A percentile compares a stretch with the other conserved stretches of the same genome.
These are phyloP conservation scores for Ceratocystis diversiconidia DNA, from an alignment of 2,329 filamentous ascomycete genomes.

Conservation along the genomic window DNA sequence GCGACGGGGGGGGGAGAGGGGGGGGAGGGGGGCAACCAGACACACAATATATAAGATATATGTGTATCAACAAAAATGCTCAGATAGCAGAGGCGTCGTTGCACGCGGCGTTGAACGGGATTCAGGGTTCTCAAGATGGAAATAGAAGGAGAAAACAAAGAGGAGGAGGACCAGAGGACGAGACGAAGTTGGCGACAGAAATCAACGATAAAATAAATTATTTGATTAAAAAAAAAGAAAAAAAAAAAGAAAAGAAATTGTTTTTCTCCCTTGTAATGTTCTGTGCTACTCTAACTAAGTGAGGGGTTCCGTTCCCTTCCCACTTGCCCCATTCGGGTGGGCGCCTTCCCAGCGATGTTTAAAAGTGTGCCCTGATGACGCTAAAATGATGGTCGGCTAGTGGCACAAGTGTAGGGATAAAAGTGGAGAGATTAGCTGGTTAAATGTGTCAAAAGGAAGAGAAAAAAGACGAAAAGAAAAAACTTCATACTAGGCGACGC, in stretches of 20 bases:
- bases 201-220: not conserved
- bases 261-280: not conserved
- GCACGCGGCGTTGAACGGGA: not conserved
- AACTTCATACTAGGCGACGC: not conserved
- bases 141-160: not conserved
- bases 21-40: not conserved
- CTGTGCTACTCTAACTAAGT: not conserved
- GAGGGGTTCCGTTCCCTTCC: not conserved
- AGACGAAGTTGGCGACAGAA: not conserved
- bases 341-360: not conserved
- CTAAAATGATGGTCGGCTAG: not conserved
- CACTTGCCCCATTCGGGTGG: too few relatives aligned
- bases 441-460: not conserved
- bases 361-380: not conserved
- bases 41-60: not conserved
- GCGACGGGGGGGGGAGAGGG: not conserved
- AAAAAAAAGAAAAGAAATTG: not conserved
- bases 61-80: conserved; percentile 4
- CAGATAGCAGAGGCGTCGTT: conserved; percentile 8
- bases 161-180: not conserved
- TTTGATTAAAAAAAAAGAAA: not conserved
- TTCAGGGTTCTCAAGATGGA: not conserved
- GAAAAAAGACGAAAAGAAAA: not conserved
- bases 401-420: not conserved
- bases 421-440: not conserved